Evolutionary conservation across 768 basidiomycete genomes (phyloP).

Genomic region (Tulasnella sp.): DNA sequence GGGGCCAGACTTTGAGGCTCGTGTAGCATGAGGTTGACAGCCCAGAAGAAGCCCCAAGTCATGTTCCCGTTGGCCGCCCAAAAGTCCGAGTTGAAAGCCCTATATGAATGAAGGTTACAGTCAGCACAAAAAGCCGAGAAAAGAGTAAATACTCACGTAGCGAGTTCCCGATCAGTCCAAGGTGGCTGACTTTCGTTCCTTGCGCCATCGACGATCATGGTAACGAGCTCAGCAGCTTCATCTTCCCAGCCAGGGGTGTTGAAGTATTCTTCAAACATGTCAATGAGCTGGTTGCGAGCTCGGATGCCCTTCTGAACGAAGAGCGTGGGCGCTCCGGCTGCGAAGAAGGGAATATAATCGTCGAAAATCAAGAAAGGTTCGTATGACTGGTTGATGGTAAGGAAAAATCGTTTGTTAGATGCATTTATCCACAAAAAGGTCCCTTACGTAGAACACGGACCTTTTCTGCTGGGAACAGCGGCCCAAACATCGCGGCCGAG

Average conservation of each 20-base stretch:
- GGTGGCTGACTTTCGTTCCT: neutral
- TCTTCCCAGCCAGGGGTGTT: neutral
- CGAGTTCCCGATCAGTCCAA: neutral
- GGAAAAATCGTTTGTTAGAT: neutral
- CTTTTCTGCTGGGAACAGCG: slow-evolving; percentile 15
- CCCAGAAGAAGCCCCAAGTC: slow-evolving; percentile 18
- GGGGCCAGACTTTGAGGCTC: neutral
- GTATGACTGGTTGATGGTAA: neutral
- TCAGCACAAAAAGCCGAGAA: neutral
- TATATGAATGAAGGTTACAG: neutral
- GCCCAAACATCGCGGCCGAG: slow-evolving; percentile 18
- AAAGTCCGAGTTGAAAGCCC: slow-evolving; percentile 2
- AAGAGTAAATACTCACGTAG: neutral
- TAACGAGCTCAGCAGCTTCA: neutral
- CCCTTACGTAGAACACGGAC: neutral
- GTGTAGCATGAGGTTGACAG: slow-evolving; percentile 1
- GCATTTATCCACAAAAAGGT: neutral
- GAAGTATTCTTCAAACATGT: neutral
- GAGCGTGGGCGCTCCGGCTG: slow-evolving; percentile 13
- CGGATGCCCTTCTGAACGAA: slow-evolving; percentile 9
- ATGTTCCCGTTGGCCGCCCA: slow-evolving; percentile 23
- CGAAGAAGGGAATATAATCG: slow-evolving; percentile 18
- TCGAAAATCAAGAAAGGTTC: slow-evolving; percentile 21
- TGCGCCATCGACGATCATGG: neutral
- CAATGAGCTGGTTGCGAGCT: slow-evolving; percentile 2